Percentiles rank a stretch among this genome's conserved stretches.
Evolutionary conservation across 2,329 filamentous ascomycete species (phyloP).

Genomic region (Orbilia ellipsospora): DNA sequence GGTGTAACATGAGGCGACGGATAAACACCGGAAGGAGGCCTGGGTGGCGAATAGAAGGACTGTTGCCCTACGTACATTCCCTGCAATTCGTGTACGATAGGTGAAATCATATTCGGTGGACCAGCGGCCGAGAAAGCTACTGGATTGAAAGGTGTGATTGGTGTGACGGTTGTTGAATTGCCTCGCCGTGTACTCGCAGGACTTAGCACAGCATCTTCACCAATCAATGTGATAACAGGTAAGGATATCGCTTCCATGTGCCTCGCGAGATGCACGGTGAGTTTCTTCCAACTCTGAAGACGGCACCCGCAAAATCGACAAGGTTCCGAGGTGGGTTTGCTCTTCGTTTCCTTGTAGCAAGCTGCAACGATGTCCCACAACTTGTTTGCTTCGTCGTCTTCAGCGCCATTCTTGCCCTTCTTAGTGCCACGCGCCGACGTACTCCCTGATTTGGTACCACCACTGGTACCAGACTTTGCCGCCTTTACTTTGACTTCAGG

Average conservation of each 20-base stretch:
- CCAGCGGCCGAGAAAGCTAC: slow-evolving; percentile 28
- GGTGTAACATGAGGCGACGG: slow-evolving; percentile 44
- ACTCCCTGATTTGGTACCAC: slow-evolving; percentile 54
- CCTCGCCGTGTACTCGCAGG: slow-evolving; percentile 49
- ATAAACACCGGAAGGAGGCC: slow-evolving; percentile 42
- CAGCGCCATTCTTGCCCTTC: slow-evolving; percentile 58
- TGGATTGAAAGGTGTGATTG: slow-evolving; percentile 51
- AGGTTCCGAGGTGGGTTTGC: slow-evolving; percentile 76
- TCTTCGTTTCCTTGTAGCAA: slow-evolving; percentile 77
- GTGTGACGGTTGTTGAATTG: slow-evolving; percentile 51
- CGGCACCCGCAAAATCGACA: slow-evolving; percentile 87
- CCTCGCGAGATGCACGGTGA: slow-evolving; percentile 91
- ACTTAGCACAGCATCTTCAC: slow-evolving; percentile 62
- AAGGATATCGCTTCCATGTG: slow-evolving; percentile 94
- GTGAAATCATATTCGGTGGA: slow-evolving; percentile 41
- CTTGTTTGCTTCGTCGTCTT: slow-evolving; percentile 67
- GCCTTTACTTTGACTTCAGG: slow-evolving; percentile 82
- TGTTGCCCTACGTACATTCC: slow-evolving; percentile 43
- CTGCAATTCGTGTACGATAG: slow-evolving; percentile 37
- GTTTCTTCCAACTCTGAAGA: slow-evolving; percentile 88
- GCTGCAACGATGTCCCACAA: slow-evolving; percentile 82
- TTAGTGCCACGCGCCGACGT: slow-evolving; percentile 53
- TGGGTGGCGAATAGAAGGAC: slow-evolving; percentile 51
- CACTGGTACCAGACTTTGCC: slow-evolving; percentile 72
- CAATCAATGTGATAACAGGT: slow-evolving; percentile 73